These are phyloP conservation scores for Oryza rufipogon DNA, from an alignment of 176 grass and related monocot genomes.

Conservation along the genomic window DNA sequence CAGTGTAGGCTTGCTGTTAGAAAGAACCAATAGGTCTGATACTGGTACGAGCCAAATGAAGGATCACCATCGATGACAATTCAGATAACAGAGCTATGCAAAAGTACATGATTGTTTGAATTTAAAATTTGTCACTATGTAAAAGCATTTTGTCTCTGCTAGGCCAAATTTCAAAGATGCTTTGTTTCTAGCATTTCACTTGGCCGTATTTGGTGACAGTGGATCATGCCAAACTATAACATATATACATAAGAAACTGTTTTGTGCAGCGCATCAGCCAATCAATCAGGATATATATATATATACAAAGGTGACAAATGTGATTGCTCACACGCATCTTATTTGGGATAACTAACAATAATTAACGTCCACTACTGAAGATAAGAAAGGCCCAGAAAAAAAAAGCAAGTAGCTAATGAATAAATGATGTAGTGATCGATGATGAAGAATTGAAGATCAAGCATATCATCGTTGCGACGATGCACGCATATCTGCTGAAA, in stretches of 20 bases:
- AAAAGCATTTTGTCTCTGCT: slow-evolving; percentile 7
- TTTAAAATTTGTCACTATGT: slow-evolving; percentile 2
- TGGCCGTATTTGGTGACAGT: slow-evolving; percentile 5
- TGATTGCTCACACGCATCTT: slow-evolving; percentile 25
- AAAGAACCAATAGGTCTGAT: neutral
- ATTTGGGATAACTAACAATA: neutral
- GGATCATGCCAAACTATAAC: neutral
- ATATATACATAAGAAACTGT: slow-evolving; percentile 1
- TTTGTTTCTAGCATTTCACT: slow-evolving; percentile 14
- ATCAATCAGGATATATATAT: neutral
- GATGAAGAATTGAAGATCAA: neutral
- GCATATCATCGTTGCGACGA: neutral
- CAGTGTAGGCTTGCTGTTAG: neutral
- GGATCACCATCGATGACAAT: neutral
- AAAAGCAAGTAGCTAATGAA: neutral
- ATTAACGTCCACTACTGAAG: neutral
- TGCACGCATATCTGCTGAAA: neutral
- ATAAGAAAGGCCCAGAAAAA: neutral
- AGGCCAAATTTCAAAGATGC: slow-evolving; percentile 38
- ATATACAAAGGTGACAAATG: neutral
- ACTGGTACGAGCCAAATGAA: neutral
- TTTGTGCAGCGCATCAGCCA: neutral
- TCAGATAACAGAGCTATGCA: neutral
- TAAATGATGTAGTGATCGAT: neutral
- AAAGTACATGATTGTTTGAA: slow-evolving; percentile 1